These are phyloP conservation scores for Eucalyptus curtisii DNA, from an alignment of 345 rosid species.

Conservation along the genomic window DNA sequence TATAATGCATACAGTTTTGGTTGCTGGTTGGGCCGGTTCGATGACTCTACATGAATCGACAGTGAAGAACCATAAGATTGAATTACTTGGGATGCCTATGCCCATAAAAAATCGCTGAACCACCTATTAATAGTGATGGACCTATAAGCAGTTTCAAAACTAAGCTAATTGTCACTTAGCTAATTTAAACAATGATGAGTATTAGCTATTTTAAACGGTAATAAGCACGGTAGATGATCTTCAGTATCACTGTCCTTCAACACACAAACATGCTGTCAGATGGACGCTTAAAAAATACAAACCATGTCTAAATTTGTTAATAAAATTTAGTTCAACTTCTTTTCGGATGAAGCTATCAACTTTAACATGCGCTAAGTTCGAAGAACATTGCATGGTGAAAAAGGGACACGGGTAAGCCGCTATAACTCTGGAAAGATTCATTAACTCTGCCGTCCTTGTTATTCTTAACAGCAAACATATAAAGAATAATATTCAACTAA, in stretches of 20 bases:
- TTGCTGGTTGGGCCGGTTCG: too few species aligned
- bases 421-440: too few species aligned
- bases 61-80: background rate
- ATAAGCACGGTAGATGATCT: background rate
- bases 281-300: background rate
- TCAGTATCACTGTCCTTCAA: background rate
- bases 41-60: too few species aligned
- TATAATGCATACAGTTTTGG: too few species aligned
- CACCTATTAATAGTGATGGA: background rate
- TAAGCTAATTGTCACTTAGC: background rate
- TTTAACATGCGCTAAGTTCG: too few species aligned
- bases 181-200: background rate
- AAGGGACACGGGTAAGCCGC: too few species aligned
- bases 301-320: background rate
- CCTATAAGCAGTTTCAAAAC: too few species aligned
- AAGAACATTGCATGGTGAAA: too few species aligned
- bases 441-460: too few species aligned
- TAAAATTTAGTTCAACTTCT: background rate
- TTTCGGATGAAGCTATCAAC: too few species aligned
- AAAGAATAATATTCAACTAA: too few species aligned
- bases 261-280: background rate
- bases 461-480: too few species aligned
- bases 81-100: background rate
- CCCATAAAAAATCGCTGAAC: background rate
- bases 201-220: background rate